Base-by-base conservation (phyloP, 257 asterid genomes). In the Rauvolfia tetraphylla region DNA sequence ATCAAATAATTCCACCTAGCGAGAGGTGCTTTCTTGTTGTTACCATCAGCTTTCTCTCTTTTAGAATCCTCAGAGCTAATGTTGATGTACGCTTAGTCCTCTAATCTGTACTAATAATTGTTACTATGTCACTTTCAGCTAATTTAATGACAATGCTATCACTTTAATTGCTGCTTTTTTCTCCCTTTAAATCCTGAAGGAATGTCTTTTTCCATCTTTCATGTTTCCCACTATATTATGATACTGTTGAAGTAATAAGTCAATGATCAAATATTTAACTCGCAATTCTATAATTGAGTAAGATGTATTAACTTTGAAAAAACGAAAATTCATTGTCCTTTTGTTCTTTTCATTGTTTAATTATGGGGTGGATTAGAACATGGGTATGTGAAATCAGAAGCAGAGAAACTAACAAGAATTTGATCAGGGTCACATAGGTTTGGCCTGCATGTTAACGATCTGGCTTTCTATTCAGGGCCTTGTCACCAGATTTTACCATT, bases 1-100 rank as follows among this genome's bases (percentile, higher is more conserved):
- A 79, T 81, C 69, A 74, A 83, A 84, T 85, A 78, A 85, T 80
- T 71, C 85, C 85, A 78, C 84, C 81, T 77, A 74, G 75, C 23
- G 20, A 42, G 49, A 57, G 72, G 73, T 80, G 83, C 66, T 83
- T 76, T 80, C 69, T 68, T 76, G 29, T 79, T 76, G 65, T 72
- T 70, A 36, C 77, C 77, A 53, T 81, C 80, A 57, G 75, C 80
- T 68, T 51, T 51, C 57, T 14, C 0, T 17, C 11, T 46, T 11
- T 0, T 41, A 41, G 8, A 9, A 3, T 46, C 17, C 53, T 2
- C 61, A 49, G 79, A 18, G 83, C 75, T 74, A 80, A 77, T 83
- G 75, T 78, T 73, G 73, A 75, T 84, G 76, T 77, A 75, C 36
- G 46, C 71, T 72, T 75, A 75, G 48, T 71, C 71, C 85, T 80